Evolutionary conservation across 257 asterid species (phyloP).

Genomic region (Capsicum rhomboideum): DNA sequence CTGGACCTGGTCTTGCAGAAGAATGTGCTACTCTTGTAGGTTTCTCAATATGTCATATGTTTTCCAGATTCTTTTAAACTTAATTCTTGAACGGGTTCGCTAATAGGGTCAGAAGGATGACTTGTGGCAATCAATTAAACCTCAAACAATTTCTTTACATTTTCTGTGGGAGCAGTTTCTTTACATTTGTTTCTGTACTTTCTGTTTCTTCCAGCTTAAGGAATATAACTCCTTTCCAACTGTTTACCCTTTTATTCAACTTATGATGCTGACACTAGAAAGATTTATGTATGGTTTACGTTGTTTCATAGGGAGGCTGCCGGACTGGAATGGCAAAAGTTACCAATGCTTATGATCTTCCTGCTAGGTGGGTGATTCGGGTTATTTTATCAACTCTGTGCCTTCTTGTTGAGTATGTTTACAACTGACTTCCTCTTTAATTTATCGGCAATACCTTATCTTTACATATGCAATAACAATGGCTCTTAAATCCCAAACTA

Average conservation of each 20-base stretch:
- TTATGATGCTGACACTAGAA: not conserved
- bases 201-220: not conserved
- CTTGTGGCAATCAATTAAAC: not conserved
- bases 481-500: not conserved
- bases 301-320: conserved; percentile 77
- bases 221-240: not conserved
- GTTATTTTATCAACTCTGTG: not conserved
- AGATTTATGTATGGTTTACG: not conserved
- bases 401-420: not conserved
- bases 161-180: not conserved
- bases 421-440: not conserved
- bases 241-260: not conserved
- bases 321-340: conserved; percentile 99
- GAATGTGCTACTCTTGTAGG: conserved; percentile 45
- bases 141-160: not conserved
- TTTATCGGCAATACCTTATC: not conserved
- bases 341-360: conserved; percentile 70
- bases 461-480: not conserved
- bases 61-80: not conserved
- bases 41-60: not conserved
- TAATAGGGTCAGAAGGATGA: not conserved
- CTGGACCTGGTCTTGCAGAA: conserved; percentile 97
- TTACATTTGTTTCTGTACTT: not conserved
- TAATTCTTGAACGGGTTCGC: not conserved
- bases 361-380: conserved; percentile 59